Evolutionary conservation across 352 stramenopile species (phyloP).

Genomic region (Saprolegnia diclina): DNA sequence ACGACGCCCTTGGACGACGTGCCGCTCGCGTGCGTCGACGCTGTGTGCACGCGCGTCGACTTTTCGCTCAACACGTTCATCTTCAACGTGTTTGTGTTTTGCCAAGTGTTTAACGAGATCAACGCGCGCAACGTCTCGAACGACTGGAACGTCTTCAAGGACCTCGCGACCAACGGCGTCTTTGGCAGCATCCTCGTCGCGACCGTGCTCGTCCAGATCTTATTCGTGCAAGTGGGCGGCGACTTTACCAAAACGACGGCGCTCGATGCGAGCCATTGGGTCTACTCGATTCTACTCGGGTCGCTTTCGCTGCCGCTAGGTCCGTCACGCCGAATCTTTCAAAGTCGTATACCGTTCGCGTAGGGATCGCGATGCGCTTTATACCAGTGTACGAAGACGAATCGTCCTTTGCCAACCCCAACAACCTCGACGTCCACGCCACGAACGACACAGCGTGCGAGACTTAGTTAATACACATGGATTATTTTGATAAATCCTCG

Average conservation of each 20-base stretch:
- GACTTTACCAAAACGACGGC: conserved; percentile 73
- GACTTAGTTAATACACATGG: neutral
- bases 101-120: conserved; percentile 91
- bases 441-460: too few relatives aligned
- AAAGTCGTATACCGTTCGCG: too few relatives aligned
- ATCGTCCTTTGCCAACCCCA: conserved; percentile 67
- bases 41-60: conserved; percentile 53
- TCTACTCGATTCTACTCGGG: conserved; percentile 53
- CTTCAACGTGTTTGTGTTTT: conserved; percentile 98
- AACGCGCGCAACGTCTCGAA: conserved; percentile 88
- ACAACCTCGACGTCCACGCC: conserved; percentile 45
- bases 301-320: conserved; percentile 60
- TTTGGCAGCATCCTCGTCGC: conserved; percentile 91
- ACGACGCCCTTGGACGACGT: conserved; percentile 38
- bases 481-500: neutral
- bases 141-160: conserved; percentile 93
- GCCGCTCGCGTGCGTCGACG: conserved; percentile 44
- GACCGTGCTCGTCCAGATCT: conserved; percentile 91
- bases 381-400: conserved; percentile 63
- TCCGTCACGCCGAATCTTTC: conserved; percentile 33
- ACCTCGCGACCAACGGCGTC: conserved; percentile 86
- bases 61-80: conserved; percentile 94
- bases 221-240: conserved; percentile 95
- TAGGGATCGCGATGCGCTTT: conserved; percentile 67
- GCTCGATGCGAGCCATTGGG: conserved; percentile 57